A percentile compares a stretch with the other conserved stretches of the same genome.
Conservation (phyloP, 192 early-diverging fungal species). For the Backusella circina region DNA sequence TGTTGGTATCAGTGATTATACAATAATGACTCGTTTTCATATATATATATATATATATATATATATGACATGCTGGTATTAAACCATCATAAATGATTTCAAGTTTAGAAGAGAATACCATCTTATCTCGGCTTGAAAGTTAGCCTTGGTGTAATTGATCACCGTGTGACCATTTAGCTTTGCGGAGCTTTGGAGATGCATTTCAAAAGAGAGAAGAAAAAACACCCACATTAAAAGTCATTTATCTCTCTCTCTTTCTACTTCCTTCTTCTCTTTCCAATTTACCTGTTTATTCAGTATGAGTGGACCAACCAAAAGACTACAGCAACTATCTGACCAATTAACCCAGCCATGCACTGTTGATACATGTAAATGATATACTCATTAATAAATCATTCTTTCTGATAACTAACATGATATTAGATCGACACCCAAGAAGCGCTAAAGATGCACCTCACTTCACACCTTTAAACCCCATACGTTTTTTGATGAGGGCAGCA, state of each 20-base stretch:
- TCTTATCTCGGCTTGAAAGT: background rate
- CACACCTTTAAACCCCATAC: slow-evolving; percentile 48
- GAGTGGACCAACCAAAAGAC: background rate
- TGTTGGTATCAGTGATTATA: background rate
- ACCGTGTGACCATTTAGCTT: background rate
- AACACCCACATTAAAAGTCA: too few relatives aligned
- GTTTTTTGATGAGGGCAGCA: slow-evolving; percentile 48
- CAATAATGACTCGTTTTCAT: too few relatives aligned
- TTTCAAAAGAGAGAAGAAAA: background rate
- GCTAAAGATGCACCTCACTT: slow-evolving; percentile 1
- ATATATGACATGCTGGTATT: background rate
- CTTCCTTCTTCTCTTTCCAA: background rate
- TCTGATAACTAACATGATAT: too few relatives aligned
- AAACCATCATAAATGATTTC: background rate
- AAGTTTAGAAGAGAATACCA: too few relatives aligned
- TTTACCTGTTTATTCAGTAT: background rate
- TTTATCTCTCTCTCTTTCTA: background rate
- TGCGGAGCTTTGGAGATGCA: background rate
- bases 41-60: background rate
- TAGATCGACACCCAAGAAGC: slow-evolving; percentile 6
- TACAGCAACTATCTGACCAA: background rate
- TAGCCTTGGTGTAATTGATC: background rate
- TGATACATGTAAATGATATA: background rate
- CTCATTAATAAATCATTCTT: too few relatives aligned
- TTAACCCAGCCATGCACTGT: background rate